Evolutionary conservation across 371 early-diverging fungal genomes (phyloP).

Genomic region (Catenaria anguillulae): DNA sequence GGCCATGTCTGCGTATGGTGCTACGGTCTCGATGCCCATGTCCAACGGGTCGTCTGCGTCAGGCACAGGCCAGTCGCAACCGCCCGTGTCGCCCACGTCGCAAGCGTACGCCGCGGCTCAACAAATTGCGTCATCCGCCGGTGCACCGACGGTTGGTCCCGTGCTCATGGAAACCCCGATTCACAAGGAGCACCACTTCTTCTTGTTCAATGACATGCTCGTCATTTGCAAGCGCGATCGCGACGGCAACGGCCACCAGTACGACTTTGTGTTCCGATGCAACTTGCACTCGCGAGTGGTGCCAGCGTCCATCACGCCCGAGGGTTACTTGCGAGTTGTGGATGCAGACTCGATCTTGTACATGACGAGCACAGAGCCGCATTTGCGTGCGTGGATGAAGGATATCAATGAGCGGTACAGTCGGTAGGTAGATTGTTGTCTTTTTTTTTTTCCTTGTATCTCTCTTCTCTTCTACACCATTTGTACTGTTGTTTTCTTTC

Average conservation of each 20-base stretch:
- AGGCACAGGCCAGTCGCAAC: too few relatives aligned
- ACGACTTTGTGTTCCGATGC: slow-evolving; percentile 15
- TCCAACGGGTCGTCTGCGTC: too few relatives aligned
- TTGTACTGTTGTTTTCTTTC: too few relatives aligned
- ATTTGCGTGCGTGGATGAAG: background rate
- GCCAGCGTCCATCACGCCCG: slow-evolving; percentile 11
- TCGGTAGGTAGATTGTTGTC: background rate
- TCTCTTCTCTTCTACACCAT: too few relatives aligned
- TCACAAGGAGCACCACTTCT: background rate
- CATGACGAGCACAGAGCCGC: background rate
- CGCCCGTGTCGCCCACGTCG: too few relatives aligned
- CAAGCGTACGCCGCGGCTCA: background rate
- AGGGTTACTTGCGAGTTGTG: background rate
- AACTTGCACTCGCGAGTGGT: slow-evolving; percentile 18
- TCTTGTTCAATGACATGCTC: slow-evolving; percentile 5
- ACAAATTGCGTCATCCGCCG: background rate
- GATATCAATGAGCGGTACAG: background rate
- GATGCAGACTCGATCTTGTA: background rate
- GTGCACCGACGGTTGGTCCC: background rate
- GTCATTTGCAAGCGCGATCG: background rate
- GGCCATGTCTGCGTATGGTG: too few relatives aligned
- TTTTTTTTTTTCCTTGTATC: background rate
- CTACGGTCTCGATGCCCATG: too few relatives aligned
- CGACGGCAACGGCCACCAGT: slow-evolving; percentile 9
- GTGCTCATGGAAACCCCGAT: background rate